phyloP scores from a whole-genome alignment of 2,329 filamentous ascomycete genomes.

The Talaromyces sp. region DNA sequence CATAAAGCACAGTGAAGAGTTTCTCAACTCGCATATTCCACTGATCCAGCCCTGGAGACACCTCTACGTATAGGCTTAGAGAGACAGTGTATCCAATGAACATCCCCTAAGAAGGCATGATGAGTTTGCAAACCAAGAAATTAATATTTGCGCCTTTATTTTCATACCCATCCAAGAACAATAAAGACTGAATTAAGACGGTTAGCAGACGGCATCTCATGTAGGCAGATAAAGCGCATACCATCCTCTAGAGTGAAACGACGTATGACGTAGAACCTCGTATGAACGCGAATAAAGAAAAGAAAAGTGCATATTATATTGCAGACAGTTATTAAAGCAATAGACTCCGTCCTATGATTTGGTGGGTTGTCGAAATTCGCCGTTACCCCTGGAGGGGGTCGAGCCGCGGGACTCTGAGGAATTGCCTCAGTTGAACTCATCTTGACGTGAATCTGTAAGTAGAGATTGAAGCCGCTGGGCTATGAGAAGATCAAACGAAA shows the following conservation, averaged over 20 bases:
- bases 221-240: not conserved
- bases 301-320: not conserved
- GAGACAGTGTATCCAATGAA: not conserved
- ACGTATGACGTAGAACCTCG: not conserved
- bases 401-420: not conserved
- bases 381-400: not conserved
- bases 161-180: constrained; percentile 5
- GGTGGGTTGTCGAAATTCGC: not conserved
- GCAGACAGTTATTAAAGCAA: not conserved
- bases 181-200: not conserved
- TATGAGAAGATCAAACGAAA: not conserved
- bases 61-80: not conserved
- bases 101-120: not conserved
- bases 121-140: not conserved
- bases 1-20: not conserved
- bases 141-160: not conserved
- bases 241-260: constrained; percentile 4
- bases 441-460: not conserved
- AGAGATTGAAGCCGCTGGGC: not conserved
- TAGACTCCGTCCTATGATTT: not conserved
- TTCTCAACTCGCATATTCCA: not conserved
- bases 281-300: not conserved
- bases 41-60: not conserved
- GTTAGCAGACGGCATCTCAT: not conserved
- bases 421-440: not conserved